A percentile compares a stretch with the other conserved stretches of the same genome.
Evolutionary conservation across 2,329 filamentous ascomycete species (phyloP).

Genomic region (Pleomassaria siparia): DNA sequence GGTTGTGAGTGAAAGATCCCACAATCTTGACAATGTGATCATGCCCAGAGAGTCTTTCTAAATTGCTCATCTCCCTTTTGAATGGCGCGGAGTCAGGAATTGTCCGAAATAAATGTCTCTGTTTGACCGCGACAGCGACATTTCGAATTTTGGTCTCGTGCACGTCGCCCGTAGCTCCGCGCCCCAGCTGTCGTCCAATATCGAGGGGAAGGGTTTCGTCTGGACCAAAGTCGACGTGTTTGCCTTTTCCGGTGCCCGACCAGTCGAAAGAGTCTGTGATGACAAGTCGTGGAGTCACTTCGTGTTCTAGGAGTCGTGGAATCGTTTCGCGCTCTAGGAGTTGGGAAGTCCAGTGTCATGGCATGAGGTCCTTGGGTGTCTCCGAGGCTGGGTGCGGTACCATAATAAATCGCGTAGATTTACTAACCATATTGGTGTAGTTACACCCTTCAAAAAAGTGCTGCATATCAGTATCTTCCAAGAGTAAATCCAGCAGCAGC

Average conservation of each 20-base stretch:
- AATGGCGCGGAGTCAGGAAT: background rate
- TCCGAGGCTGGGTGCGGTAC: no score
- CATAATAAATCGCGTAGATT: no score
- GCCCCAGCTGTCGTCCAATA: background rate
- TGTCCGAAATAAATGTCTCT: background rate
- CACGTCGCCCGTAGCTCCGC: background rate
- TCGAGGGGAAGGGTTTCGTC: background rate
- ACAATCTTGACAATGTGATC: background rate
- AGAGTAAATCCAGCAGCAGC: no score
- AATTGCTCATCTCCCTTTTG: background rate
- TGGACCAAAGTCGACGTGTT: background rate
- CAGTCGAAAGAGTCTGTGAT: background rate
- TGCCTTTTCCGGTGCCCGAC: background rate
- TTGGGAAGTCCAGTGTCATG: no score
- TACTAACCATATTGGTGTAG: no score
- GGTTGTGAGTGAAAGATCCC: background rate
- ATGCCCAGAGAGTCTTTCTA: background rate
- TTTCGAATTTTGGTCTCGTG: background rate
- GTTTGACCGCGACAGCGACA: conserved; percentile 1
- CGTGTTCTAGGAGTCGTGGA: no score
- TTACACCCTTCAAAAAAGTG: no score
- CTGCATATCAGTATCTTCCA: no score
- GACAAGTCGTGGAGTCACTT: background rate
- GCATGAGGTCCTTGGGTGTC: no score
- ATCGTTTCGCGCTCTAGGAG: no score